Base-by-base conservation (phyloP, 257 asterid genomes). In the Ligustrum vulgare region DNA sequence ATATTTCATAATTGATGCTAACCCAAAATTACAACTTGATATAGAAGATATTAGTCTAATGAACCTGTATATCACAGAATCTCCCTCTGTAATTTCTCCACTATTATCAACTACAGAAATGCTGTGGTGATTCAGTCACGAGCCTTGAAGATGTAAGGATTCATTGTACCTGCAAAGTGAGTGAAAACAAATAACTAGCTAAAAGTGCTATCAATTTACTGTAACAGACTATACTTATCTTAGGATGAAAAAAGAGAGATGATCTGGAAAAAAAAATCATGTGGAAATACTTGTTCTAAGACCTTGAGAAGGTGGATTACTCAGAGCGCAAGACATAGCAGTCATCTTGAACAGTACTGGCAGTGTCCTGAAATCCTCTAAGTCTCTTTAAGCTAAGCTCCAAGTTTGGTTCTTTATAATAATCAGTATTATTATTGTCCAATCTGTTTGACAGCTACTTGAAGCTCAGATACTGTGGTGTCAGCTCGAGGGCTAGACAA, bases 261-360 rank as follows among this genome's bases (percentile, higher is more conserved):
- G 33, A 67, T 79, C 33, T 69, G 56, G 60, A 35, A 28, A 33
- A 28, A 28, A 28, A 33, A 41, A 69, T 80, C n/a, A 72, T 70
- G 8, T 23, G 45, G 16, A 22, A 36, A 11, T 71, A 72, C 16
- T 74, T 79, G 41, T 70, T 75, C 64, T 34, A 75, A 80, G 78
- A 93, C 98, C 97, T 89, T 73, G 97, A 89, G 87, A 91, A 90
- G 77, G 96, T 95, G 47, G 98, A 91, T 76, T 86, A 93, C 80
- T 84, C 92, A 71, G 91, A 89, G 67, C 83, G 83, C 84, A 93
- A 85, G 84, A 82, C 81, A 81, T 69, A 77, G 34, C 78, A 84
- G 70, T 86, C 91, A 74, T 90, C 92, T 78, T 84, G 90, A 75
- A 74, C 63, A 67, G 82, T 69, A 71, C 82, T 72, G 36, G 76